Conservation (phyloP, 495 filamentous ascomycete genomes). For the Hyaloscypha bicolor region DNA sequence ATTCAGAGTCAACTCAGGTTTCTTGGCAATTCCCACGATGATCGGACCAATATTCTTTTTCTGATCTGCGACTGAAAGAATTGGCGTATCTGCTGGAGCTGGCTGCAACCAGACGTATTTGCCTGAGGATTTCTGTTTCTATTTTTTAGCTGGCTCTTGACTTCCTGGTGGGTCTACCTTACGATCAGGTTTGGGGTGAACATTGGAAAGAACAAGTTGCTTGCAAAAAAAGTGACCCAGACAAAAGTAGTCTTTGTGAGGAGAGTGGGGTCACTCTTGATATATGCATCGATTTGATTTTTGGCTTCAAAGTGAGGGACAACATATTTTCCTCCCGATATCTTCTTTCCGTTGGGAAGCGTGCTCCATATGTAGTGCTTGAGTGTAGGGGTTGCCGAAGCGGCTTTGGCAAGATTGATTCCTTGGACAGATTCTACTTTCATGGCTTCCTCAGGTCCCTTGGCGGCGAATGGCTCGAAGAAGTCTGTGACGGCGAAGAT, state of each 20-base stretch:
- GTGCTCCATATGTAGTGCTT: conserved; percentile 54
- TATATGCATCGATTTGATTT: conserved; percentile 40
- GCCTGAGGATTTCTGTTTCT: conserved; percentile 29
- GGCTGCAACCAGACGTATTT: conserved; percentile 40
- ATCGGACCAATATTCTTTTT: conserved; percentile 42
- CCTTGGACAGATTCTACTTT: conserved; percentile 40
- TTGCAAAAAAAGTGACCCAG: conserved; percentile 41
- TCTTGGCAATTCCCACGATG: conserved; percentile 40
- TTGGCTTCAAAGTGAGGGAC: conserved; percentile 47
- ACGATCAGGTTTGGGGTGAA: conserved; percentile 34
- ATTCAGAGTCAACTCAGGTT: conserved; percentile 36
- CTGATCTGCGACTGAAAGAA: conserved; percentile 43
- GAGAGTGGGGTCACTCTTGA: conserved; percentile 35
- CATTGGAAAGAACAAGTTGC: conserved; percentile 37
- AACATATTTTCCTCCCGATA: conserved; percentile 36
- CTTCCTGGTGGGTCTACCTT: neutral
- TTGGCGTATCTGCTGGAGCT: conserved; percentile 34
- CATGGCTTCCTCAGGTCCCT: conserved; percentile 27
- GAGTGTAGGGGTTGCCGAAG: conserved; percentile 39
- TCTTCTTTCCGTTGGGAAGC: conserved; percentile 38
- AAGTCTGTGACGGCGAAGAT: conserved; percentile 36
- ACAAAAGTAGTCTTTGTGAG: conserved; percentile 43
- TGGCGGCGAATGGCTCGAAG: conserved; percentile 30
- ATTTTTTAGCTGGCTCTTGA: neutral
- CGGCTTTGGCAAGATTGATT: conserved; percentile 47